Base-by-base conservation (phyloP, 2,329 filamentous ascomycete species). In the Fusarium pseudoanthophilum region DNA sequence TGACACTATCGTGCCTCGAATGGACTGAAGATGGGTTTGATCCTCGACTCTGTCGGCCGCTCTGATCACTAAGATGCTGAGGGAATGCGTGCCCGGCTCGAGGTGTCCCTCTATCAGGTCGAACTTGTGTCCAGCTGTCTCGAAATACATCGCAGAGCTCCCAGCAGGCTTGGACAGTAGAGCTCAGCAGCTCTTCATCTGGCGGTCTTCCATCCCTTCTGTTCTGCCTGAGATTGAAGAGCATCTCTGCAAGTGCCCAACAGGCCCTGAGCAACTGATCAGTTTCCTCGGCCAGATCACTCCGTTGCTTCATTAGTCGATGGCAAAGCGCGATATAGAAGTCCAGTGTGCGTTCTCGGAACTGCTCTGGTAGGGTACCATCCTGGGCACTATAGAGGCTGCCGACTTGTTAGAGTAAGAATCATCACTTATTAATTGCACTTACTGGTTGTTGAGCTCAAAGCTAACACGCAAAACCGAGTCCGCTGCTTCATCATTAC, bases 301-400 rank as follows among this genome's bases (percentile, higher is more conserved):
- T 92, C 64, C 93, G 90, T 81, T 97, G 94, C 81, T 97, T 98
- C 95, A 98, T 98, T n/a, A 98, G 84, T 43, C 95, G 91, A 81
- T 98, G 95, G 78, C 95, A 98, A 6, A 98, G 82, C 0, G 95
- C 97, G 75, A 97, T 92, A 78, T 98, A 98, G 77, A 98, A 98
- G 78, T 98, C 95, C 64, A 98, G 82, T 0, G 95, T 98, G 66
- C 95, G 88, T 82, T 98, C 95, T 59, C 92, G 90, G 80, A 98
- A 98, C 1, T 92, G 90, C 77, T 97, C 93, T 0, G 95, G 95
- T 8, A 98, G 85, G 61, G 89, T 92, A 37, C 83, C 85, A 74
- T 97, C 94, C 78, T 97, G 94, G 2, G 94, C 95, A 79, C 95
- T 97, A 84, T 95, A 98, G 4, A 98, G 87, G 81, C 89, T 91